Percentiles rank a stretch among this genome's conserved stretches.
Conservation (phyloP, 805 yeast species). For the Saccharomycopsis fermentans region DNA sequence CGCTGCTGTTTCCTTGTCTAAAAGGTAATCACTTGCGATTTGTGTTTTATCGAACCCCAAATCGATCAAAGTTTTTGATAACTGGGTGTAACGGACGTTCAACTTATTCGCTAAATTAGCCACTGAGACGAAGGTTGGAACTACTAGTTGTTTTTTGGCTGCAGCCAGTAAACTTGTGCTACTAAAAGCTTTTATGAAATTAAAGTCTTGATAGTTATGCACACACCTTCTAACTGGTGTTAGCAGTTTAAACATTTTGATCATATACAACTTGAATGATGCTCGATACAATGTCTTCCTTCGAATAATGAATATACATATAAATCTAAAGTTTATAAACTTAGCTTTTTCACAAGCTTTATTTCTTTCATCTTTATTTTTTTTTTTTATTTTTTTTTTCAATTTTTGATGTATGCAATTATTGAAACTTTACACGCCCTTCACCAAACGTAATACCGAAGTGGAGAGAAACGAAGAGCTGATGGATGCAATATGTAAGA, state of each 20-base stretch:
- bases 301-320: no score
- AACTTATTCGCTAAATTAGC: slow-evolving; percentile 68
- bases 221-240: neutral
- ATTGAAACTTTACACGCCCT: no score
- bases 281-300: no score
- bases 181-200: neutral
- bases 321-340: no score
- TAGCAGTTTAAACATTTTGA: neutral
- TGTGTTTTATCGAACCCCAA: slow-evolving; percentile 68
- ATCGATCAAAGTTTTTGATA: slow-evolving; percentile 46
- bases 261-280: no score
- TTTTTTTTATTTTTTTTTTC: no score
- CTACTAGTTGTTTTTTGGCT: slow-evolving; percentile 22
- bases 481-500: no score
- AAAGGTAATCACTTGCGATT: slow-evolving; percentile 55
- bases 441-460: no score
- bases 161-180: neutral
- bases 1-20: slow-evolving; percentile 79
- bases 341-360: no score
- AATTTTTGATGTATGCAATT: no score
- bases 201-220: neutral
- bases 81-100: slow-evolving; percentile 49
- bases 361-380: no score
- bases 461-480: no score
- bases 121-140: slow-evolving; percentile 75